Evolutionary conservation across 306 rosid species (phyloP).

Genomic region (Corylus avellana): DNA sequence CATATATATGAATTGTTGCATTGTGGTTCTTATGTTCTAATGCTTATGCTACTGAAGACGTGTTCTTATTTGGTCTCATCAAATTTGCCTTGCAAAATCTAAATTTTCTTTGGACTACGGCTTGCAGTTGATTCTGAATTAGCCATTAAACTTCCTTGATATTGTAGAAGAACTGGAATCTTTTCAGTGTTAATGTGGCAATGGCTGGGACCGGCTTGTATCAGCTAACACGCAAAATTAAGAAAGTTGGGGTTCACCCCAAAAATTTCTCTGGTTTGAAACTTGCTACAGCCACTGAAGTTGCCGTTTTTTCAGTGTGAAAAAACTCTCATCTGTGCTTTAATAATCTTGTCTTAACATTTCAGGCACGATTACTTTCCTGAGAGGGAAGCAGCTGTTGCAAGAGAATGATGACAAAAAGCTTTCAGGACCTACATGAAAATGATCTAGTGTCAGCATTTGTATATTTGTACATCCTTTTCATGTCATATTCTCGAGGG

Average conservation of each 20-base stretch:
- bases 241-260: conserved; percentile 5
- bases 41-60: neutral
- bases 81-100: neutral
- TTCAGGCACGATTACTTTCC: conserved; percentile 22
- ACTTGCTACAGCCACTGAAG: neutral
- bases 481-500: neutral
- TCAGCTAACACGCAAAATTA: conserved; percentile 20
- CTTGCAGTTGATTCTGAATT: neutral
- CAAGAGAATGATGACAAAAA: conserved; percentile 10
- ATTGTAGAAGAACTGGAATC: conserved; percentile 29
- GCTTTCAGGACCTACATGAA: neutral
- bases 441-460: neutral
- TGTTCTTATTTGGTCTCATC: neutral
- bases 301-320: neutral
- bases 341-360: neutral
- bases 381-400: conserved; percentile 14
- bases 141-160: neutral
- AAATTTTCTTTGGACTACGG: neutral
- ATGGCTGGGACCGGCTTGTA: conserved; percentile 27
- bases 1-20: too few species aligned
- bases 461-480: neutral
- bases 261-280: neutral
- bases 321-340: neutral
- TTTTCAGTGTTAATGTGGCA: conserved; percentile 24
- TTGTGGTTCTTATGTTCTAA: neutral